Conservation (phyloP, 169 alveolate genomes). For the Eimeria acervulina region DNA sequence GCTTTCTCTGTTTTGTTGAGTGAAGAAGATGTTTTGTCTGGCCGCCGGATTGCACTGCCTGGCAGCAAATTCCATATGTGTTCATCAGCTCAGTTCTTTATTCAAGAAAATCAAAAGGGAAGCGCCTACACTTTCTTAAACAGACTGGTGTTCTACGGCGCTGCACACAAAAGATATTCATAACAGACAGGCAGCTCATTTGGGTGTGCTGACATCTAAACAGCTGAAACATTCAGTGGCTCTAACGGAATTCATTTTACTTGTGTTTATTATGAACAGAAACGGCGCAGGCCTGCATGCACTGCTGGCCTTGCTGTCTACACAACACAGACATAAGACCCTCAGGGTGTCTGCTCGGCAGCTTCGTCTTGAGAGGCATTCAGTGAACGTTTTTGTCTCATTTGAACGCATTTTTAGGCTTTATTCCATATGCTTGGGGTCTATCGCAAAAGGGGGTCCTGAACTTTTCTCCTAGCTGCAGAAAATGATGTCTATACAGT, state of each 20-base stretch:
- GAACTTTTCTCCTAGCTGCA: neutral
- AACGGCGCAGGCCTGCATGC: neutral
- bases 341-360: neutral
- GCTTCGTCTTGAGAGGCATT: neutral
- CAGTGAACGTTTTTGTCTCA: neutral
- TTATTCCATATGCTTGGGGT: neutral
- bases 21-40: constrained; percentile 16
- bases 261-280: too few relatives aligned
- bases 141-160: constrained; percentile 21
- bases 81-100: constrained; percentile 54
- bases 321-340: neutral
- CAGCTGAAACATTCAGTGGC: neutral
- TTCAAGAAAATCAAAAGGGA: constrained; percentile 57
- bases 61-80: constrained; percentile 69
- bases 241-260: neutral
- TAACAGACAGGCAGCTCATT: neutral
- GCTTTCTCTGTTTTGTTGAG: constrained; percentile 44
- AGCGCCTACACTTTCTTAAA: constrained; percentile 29
- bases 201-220: neutral
- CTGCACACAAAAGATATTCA: constrained; percentile 41
- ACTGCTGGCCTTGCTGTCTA: neutral
- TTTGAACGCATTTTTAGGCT: neutral
- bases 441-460: neutral
- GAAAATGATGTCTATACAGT: neutral
- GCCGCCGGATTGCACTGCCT: constrained; percentile 23